Evolutionary conservation across 2,329 filamentous ascomycete species (phyloP).

Genomic region (Fusarium transvaalense): DNA sequence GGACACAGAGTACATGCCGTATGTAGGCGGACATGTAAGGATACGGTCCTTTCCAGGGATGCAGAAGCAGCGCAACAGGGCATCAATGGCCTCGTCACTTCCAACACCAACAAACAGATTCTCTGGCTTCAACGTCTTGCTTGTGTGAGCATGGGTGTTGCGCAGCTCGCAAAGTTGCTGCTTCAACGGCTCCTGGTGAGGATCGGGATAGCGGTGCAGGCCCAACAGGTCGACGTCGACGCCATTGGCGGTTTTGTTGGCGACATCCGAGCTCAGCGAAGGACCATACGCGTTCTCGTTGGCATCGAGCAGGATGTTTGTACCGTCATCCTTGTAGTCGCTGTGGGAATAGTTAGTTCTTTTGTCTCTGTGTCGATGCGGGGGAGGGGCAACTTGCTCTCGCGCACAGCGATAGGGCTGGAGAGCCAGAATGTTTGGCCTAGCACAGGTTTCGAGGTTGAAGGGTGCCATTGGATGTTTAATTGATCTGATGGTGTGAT

Average conservation of each 20-base stretch:
- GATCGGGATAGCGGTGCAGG: constrained; percentile 95
- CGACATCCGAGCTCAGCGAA: constrained; percentile 67
- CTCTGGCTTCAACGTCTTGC: constrained; percentile 77
- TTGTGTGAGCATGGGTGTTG: constrained; percentile 85
- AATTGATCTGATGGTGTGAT: background rate
- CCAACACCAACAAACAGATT: constrained; percentile 96
- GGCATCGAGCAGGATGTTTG: constrained; percentile 94
- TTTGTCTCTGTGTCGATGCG: constrained; percentile 28
- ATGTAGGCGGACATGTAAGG: constrained; percentile 94
- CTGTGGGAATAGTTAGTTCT: constrained; percentile 59
- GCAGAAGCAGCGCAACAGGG: constrained; percentile 93
- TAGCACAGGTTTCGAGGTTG: constrained; percentile 78
- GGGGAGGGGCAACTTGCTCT: constrained; percentile 70
- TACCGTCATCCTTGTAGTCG: constrained; percentile 99
- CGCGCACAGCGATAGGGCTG: constrained; percentile 84
- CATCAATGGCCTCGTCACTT: constrained; percentile 97
- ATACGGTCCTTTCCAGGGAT: constrained; percentile 88
- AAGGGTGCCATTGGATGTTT: constrained; percentile 69
- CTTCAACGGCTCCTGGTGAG: constrained; percentile 91
- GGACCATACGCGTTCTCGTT: constrained; percentile 98
- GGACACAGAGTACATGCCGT: constrained; percentile 97
- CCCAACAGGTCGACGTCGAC: constrained; percentile 77
- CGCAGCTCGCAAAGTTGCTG: constrained; percentile 86
- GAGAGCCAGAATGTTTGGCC: constrained; percentile 80
- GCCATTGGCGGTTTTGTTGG: constrained; percentile 54